Conservation (phyloP, 495 filamentous ascomycete genomes). For the Talaromyces stipitatus region DNA sequence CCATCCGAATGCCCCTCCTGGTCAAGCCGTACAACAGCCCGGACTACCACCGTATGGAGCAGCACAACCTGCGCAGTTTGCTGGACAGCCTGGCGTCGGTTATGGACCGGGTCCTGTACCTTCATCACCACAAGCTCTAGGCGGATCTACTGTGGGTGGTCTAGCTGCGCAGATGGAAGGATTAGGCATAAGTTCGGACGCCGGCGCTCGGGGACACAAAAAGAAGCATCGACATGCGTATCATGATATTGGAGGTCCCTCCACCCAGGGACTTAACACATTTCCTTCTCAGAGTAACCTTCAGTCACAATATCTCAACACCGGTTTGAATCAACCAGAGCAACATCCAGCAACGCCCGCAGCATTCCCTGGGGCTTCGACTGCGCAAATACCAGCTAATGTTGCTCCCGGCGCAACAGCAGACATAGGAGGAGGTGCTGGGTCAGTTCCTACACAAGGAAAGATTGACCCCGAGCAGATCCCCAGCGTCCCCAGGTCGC, state of each 20-base stretch:
- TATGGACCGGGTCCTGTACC: constrained; percentile 29
- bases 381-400: constrained; percentile 33
- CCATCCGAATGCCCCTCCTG: constrained; percentile 32
- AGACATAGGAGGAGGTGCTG: constrained; percentile 41
- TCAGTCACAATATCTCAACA: constrained; percentile 64
- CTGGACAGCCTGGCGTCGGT: constrained; percentile 19
- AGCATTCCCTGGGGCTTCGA: constrained; percentile 49
- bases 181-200: constrained; percentile 64
- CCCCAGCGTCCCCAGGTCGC: constrained; percentile 79
- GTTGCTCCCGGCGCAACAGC: constrained; percentile 48
- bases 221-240: constrained; percentile 95
- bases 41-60: constrained; percentile 41
- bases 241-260: constrained; percentile 72
- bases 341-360: constrained; percentile 31
- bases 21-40: constrained; percentile 54
- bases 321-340: constrained; percentile 45
- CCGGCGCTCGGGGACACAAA: constrained; percentile 53
- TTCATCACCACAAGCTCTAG: constrained; percentile 20
- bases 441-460: constrained; percentile 55
- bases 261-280: constrained; percentile 55
- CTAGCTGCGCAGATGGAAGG: constrained; percentile 83
- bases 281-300: constrained; percentile 48
- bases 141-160: constrained; percentile 44
- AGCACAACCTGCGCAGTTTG: constrained; percentile 21
- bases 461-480: constrained; percentile 88